Conservation (phyloP, 306 rosid genomes). For the Cicer chorassanicum region DNA sequence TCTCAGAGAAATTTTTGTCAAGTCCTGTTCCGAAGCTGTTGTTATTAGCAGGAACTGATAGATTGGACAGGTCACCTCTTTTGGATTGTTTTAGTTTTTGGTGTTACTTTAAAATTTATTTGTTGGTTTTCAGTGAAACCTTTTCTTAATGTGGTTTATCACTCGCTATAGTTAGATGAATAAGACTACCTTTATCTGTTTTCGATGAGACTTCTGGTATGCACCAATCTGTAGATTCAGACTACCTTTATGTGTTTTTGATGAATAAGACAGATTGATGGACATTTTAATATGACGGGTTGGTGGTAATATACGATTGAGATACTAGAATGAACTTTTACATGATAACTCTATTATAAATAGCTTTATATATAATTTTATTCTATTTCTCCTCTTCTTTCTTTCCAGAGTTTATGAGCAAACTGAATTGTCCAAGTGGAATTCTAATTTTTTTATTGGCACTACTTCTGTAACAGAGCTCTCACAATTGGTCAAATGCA, state of each 20-base stretch:
- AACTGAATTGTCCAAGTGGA: slow-evolving; percentile 32
- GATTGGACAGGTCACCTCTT: slow-evolving; percentile 80
- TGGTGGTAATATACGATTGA: slow-evolving; percentile 18
- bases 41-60: slow-evolving; percentile 95
- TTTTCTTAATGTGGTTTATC: neutral
- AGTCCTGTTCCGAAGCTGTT: slow-evolving; percentile 85
- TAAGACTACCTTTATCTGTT: slow-evolving; percentile 10
- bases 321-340: slow-evolving; percentile 13
- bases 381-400: slow-evolving; percentile 23
- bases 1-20: slow-evolving; percentile 84
- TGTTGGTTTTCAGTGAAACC: slow-evolving; percentile 24
- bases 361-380: neutral
- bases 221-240: slow-evolving; percentile 7
- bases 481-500: slow-evolving; percentile 99
- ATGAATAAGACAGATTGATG: slow-evolving; percentile 10
- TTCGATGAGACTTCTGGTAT: neutral
- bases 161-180: slow-evolving; percentile 28
- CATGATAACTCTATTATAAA: neutral
- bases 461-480: slow-evolving; percentile 62
- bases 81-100: slow-evolving; percentile 33
- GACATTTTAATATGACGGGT: neutral
- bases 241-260: neutral
- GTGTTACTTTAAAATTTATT: slow-evolving; percentile 6
- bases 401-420: slow-evolving; percentile 11
- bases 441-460: slow-evolving; percentile 43